phyloP scores from a whole-genome alignment of 805 yeast species.

The Candida krabiensis region DNA sequence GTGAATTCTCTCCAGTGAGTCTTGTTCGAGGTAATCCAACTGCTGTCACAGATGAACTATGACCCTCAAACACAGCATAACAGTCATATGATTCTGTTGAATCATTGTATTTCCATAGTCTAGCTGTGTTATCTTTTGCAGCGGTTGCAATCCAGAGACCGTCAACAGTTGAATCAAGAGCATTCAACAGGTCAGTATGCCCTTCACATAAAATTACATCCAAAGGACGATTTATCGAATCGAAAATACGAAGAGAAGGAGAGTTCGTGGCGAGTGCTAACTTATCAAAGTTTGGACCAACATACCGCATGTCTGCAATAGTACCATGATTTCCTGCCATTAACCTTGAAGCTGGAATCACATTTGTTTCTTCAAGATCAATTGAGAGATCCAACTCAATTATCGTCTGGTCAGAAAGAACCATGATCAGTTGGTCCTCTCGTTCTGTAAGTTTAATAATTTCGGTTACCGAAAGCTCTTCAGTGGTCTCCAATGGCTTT shows the following conservation, averaged over 20 bases:
- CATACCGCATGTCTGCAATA: conserved; percentile 82
- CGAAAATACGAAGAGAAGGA: conserved; percentile 77
- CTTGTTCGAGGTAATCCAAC: conserved; percentile 67
- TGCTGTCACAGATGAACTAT: conserved; percentile 83
- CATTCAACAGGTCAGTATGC: conserved; percentile 81
- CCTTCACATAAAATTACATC: conserved; percentile 72
- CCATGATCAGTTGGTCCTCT: conserved; percentile 44
- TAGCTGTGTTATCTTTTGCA: conserved; percentile 83
- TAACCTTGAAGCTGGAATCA: conserved; percentile 47
- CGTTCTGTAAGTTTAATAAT: conserved; percentile 36
- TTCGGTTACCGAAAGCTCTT: conserved; percentile 72
- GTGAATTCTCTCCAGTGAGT: conserved; percentile 24
- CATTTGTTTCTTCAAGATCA: conserved; percentile 27
- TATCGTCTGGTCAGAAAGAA: conserved; percentile 84
- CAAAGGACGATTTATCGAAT: conserved; percentile 53
- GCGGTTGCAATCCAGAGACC: conserved; percentile 92
- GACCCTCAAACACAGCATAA: conserved; percentile 77
- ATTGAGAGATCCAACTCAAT: conserved; percentile 27
- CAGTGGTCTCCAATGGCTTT: conserved; percentile 57
- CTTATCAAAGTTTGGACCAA: conserved; percentile 57
- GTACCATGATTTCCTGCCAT: conserved; percentile 96
- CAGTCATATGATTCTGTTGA: conserved; percentile 37
- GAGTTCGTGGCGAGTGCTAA: conserved; percentile 93
- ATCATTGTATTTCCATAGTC: conserved; percentile 73
- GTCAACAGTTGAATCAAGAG: conserved; percentile 72